These are phyloP conservation scores for Eutrema japonicum DNA, from an alignment of 345 rosid species.

Conservation along the genomic window DNA sequence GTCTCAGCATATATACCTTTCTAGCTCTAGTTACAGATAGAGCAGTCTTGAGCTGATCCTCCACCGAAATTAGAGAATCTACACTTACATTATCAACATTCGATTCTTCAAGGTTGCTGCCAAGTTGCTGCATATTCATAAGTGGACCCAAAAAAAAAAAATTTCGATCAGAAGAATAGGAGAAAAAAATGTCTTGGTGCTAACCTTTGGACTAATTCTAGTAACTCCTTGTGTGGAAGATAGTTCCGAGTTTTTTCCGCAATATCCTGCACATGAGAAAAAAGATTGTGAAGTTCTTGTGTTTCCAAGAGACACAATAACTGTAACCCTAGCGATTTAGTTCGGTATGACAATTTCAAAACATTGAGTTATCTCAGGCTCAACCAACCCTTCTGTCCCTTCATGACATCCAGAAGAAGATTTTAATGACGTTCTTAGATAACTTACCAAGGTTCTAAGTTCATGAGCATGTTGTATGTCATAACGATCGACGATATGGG, in stretches of 20 bases:
- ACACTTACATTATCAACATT: slow-evolving; percentile 19
- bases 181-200: neutral
- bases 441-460: slow-evolving; percentile 36
- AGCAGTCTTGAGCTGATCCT: slow-evolving; percentile 24
- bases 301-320: neutral
- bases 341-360: neutral
- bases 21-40: slow-evolving; percentile 36
- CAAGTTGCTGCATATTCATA: slow-evolving; percentile 30
- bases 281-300: slow-evolving; percentile 3
- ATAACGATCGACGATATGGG: slow-evolving; percentile 34
- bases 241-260: slow-evolving; percentile 13
- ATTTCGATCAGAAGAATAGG: slow-evolving; percentile 23
- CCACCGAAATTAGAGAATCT: slow-evolving; percentile 19
- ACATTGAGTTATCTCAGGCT: too few species aligned
- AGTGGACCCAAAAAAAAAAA: neutral
- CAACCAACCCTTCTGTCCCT: neutral
- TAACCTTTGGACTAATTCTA: slow-evolving; percentile 34
- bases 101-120: slow-evolving; percentile 36
- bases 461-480: slow-evolving; percentile 33
- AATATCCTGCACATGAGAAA: slow-evolving; percentile 29
- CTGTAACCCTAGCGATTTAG: neutral
- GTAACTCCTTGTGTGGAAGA: slow-evolving; percentile 36
- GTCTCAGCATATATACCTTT: slow-evolving; percentile 28
- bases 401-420: neutral
- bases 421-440: slow-evolving; percentile 19